Conservation (phyloP, 2,329 filamentous ascomycete genomes). For the Chaetomiaceae sp. region DNA sequence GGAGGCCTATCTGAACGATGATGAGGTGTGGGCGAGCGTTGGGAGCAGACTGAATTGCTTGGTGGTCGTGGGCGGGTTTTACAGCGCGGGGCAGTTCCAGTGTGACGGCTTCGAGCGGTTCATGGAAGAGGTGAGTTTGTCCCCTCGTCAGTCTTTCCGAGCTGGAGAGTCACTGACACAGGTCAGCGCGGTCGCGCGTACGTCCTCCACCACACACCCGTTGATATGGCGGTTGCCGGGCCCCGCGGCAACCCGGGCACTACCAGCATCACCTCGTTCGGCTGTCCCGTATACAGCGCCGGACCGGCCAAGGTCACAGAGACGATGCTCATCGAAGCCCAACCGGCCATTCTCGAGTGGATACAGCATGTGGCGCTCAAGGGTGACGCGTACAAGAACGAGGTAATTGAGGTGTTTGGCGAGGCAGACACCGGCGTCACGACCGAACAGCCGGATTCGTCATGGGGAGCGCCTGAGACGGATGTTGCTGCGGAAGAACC, state of each 20-base stretch:
- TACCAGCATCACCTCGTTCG: constrained; percentile 38
- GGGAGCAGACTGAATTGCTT: constrained; percentile 41
- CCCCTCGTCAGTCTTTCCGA: neutral
- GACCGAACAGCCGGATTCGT: neutral
- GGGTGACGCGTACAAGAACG: constrained; percentile 23
- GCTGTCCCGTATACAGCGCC: constrained; percentile 64
- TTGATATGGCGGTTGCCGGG: constrained; percentile 48
- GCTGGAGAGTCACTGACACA: constrained; percentile 8
- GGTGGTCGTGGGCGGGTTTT: constrained; percentile 44
- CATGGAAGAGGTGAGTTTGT: constrained; percentile 42
- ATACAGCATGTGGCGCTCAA: constrained; percentile 23
- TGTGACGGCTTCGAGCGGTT: constrained; percentile 44
- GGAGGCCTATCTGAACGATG: constrained; percentile 51
- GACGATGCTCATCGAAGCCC: constrained; percentile 49
- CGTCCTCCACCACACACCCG: constrained; percentile 43
- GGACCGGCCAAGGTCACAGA: constrained; percentile 58
- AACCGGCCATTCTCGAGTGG: constrained; percentile 25
- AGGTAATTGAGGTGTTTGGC: constrained; percentile 14
- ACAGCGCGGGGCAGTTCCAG: constrained; percentile 33
- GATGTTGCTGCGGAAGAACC: neutral
- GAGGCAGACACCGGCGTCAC: constrained; percentile 3
- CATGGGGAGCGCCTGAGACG: constrained; percentile 1
- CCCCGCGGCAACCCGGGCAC: constrained; percentile 42
- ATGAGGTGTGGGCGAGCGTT: constrained; percentile 45
- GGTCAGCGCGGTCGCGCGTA: constrained; percentile 56